Base-by-base conservation (phyloP, 768 basidiomycete species). In the Saitozyma sp. region DNA sequence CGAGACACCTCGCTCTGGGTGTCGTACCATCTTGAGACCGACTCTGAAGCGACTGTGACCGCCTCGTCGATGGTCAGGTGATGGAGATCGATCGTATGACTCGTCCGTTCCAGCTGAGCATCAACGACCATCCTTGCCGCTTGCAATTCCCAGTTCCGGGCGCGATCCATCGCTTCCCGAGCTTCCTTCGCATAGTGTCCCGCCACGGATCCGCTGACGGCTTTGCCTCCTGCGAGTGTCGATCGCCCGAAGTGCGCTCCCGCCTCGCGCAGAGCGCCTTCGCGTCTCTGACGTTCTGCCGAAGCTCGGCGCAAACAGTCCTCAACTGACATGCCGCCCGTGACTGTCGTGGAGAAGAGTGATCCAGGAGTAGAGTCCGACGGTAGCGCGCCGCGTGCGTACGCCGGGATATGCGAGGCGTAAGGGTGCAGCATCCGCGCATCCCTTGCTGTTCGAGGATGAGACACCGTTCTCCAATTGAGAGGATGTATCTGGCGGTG, bases 111-210 rank as follows among this genome's bases (percentile, higher is more conserved):
- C 41, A 74, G 20, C 45, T 81, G 68, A 50, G 72, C 64, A 11
- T 68, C 60, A 2, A 81, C 77, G 11, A 78, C 62, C 54, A 75
- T 74, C 41, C 75, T 67, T 2, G 80, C 79, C 16, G 78, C 80
- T 43, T 73, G 50, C 41, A 80, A 63, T 53, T 78, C 77, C 81
- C 80, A 82, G 56, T 66, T 56, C 48, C 71, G 64, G 16, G 76
- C 72, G 48, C 68, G 54, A n/a, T 67, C 53, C 13, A 68, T 76
- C 17, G 76, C 70, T 29, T 69, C 64, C 42, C 78, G 37, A 14
- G 79, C 81, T 61, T 80, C 70, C 5, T 67, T 58, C 2, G 80
- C 79, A 68, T 80, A 80, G 53, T 78, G 77, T 7, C 77, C 76
- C 4, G 80, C 78, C 0, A 79, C 77, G 1, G 70, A 66, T 8